Conservation (phyloP, 2,329 filamentous ascomycete species). For the Alternaria triticimaculans region DNA sequence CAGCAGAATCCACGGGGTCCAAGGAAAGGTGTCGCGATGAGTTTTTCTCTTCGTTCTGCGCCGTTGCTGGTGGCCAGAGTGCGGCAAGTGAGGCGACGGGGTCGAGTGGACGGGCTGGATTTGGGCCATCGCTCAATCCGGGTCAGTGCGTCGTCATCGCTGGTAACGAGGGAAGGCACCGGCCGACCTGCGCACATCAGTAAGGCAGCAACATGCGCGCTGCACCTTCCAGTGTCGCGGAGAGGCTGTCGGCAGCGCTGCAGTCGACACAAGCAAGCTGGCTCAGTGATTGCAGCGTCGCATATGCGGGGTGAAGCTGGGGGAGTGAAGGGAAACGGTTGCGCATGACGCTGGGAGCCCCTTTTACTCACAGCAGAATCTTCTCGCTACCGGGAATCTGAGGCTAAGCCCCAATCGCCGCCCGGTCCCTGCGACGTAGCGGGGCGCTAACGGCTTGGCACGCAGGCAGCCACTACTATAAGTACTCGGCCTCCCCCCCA, state of each 20-base stretch:
- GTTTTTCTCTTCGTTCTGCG: constrained; percentile 21
- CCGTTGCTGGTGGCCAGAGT: constrained; percentile 10
- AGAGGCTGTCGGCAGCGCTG: not conserved
- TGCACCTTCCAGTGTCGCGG: not conserved
- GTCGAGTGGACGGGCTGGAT: constrained; percentile 28
- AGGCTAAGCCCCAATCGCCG: constrained; percentile 19
- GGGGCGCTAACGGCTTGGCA: constrained; percentile 14
- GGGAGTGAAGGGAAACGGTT: constrained; percentile 18
- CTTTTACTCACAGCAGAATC: constrained; percentile 33
- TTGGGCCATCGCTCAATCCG: constrained; percentile 23
- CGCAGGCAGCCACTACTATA: constrained; percentile 28
- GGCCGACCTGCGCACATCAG: constrained; percentile 11
- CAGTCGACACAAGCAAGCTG: not conserved
- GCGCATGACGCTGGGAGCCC: constrained; percentile 31
- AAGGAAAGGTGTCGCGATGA: constrained; percentile 12
- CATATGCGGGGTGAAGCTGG: constrained; percentile 13
- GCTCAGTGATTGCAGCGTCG: not conserved
- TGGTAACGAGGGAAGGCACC: constrained; percentile 15
- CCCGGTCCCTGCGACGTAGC: constrained; percentile 13
- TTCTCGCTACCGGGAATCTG: constrained; percentile 36
- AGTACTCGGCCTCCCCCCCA: constrained; percentile 30
- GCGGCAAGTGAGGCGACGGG: constrained; percentile 31
- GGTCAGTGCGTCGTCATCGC: constrained; percentile 34
- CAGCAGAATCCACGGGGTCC: not conserved
- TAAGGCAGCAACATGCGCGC: constrained; percentile 6